Evolutionary conservation across 1,284 basidiomycete species (phyloP).

Genomic region (Papiliotrema fonsecae): DNA sequence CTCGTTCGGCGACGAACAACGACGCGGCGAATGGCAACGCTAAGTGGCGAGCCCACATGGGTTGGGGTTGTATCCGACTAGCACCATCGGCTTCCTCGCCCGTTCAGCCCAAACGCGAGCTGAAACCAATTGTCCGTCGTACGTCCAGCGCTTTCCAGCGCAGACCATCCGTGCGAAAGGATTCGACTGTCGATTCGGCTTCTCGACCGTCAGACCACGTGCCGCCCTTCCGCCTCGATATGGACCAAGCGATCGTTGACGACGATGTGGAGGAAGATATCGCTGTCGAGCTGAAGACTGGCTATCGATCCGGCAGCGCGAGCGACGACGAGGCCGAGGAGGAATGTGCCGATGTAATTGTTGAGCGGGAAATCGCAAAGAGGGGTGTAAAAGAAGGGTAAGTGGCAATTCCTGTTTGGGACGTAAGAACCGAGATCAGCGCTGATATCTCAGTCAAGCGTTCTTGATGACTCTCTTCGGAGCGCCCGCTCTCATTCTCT

Average conservation of each 20-base stretch:
- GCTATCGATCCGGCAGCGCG: slow-evolving; percentile 15
- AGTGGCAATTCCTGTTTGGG: slow-evolving; percentile 10
- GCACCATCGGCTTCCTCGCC: slow-evolving; percentile 6
- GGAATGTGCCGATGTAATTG: slow-evolving; percentile 29
- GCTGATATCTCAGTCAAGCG: slow-evolving; percentile 20
- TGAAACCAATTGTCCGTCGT: slow-evolving; percentile 20
- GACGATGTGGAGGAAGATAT: slow-evolving; percentile 18
- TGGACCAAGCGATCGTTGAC: slow-evolving; percentile 17
- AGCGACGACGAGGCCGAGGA: slow-evolving; percentile 38
- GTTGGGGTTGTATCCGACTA: slow-evolving; percentile 16
- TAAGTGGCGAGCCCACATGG: slow-evolving; percentile 9
- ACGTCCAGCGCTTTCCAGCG: slow-evolving; percentile 20
- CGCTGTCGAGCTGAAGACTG: slow-evolving; percentile 22
- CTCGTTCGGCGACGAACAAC: slow-evolving; percentile 23
- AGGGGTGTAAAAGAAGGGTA: slow-evolving; percentile 38
- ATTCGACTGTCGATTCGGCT: not conserved
- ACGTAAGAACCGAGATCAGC: not conserved
- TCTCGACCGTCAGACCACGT: not conserved
- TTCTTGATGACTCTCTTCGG: slow-evolving; percentile 44
- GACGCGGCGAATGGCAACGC: not conserved
- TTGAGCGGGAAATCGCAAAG: slow-evolving; percentile 33
- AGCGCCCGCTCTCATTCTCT: slow-evolving; percentile 40
- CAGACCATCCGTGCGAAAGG: not conserved
- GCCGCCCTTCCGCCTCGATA: slow-evolving; percentile 2
- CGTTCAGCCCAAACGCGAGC: slow-evolving; percentile 5